These are phyloP conservation scores for Turritis glabra DNA, from an alignment of 345 rosid species.

Conservation along the genomic window DNA sequence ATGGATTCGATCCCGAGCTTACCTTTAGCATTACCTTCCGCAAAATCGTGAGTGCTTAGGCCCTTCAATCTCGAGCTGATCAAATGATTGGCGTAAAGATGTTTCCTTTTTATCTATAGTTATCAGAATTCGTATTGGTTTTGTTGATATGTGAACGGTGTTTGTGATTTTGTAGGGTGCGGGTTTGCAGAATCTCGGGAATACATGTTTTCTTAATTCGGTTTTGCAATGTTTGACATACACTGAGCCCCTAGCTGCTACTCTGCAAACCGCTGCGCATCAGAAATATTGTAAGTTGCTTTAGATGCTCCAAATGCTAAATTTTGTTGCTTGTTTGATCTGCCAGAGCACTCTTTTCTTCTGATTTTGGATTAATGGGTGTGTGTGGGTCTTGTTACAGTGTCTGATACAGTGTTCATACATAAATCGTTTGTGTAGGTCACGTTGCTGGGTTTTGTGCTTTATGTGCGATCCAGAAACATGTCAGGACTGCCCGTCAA, in stretches of 20 bases:
- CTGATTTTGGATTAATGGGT: neutral
- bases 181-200: conserved; percentile 91
- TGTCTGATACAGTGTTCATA: conserved; percentile 12
- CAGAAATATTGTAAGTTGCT: conserved; percentile 69
- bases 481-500: conserved; percentile 78
- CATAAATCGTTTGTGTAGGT: conserved; percentile 56
- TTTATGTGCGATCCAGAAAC: conserved; percentile 95
- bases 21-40: conserved; percentile 57
- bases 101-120: neutral
- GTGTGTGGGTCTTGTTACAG: neutral
- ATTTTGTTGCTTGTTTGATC: neutral
- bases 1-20: conserved; percentile 71
- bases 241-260: conserved; percentile 93
- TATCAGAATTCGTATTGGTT: too few species aligned
- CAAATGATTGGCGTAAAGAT: neutral
- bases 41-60: conserved; percentile 67
- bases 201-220: conserved; percentile 95
- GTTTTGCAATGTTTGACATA: conserved; percentile 94
- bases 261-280: conserved; percentile 80
- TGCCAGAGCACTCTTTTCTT: neutral
- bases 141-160: neutral
- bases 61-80: too few species aligned
- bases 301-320: neutral
- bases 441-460: conserved; percentile 93
- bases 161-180: conserved; percentile 69